Percentiles rank a stretch among this genome's conserved stretches.
Evolutionary conservation across 2,329 filamentous ascomycete genomes (phyloP).

Genomic region (Calonectria pseudoturangicola): DNA sequence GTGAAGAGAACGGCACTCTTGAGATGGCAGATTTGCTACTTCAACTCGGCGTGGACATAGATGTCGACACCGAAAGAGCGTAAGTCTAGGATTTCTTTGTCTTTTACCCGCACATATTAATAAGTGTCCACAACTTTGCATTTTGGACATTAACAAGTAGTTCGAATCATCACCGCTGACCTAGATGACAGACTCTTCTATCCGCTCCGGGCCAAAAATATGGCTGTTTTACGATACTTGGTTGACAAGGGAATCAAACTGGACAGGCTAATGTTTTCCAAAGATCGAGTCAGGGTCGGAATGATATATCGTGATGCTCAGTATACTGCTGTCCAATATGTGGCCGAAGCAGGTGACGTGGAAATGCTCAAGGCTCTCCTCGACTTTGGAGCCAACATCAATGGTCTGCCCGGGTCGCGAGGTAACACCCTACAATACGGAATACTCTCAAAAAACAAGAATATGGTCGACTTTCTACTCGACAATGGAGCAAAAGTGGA

Average conservation of each 20-base stretch:
- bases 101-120: too few species aligned
- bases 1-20: constrained; percentile 6
- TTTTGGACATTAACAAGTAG: neutral
- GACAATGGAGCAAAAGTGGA: neutral
- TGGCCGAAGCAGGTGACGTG: neutral
- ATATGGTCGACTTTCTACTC: neutral
- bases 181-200: neutral
- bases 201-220: neutral
- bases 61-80: neutral
- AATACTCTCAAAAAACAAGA: neutral
- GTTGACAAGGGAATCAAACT: constrained; percentile 18
- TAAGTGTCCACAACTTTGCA: too few species aligned
- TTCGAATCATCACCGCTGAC: neutral
- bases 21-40: constrained; percentile 19
- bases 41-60: neutral
- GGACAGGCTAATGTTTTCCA: neutral
- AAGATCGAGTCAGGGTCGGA: neutral
- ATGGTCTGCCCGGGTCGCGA: neutral
- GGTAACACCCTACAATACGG: neutral
- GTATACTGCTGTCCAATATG: neutral
- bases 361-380: constrained; percentile 4
- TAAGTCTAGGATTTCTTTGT: neutral
- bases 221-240: neutral
- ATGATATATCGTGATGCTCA: neutral
- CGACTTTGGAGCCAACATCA: constrained; percentile 13